A percentile compares a stretch with the other conserved stretches of the same genome.
phyloP scores from a whole-genome alignment of 2,329 filamentous ascomycete genomes.

The Aspergillus costaricaensis region DNA sequence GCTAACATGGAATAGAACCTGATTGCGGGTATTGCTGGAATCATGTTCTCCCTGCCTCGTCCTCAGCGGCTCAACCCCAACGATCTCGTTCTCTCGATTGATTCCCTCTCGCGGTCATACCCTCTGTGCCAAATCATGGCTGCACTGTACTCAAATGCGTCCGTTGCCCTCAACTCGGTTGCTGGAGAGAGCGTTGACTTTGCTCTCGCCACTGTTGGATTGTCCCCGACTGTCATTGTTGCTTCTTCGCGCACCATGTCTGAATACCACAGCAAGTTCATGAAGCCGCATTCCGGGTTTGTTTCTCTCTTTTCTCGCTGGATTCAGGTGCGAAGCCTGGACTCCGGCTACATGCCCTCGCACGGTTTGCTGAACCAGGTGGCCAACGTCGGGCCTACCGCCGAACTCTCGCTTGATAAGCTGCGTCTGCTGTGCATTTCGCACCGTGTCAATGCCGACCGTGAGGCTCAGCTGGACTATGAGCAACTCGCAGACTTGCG shows the following conservation, averaged over 20 bases:
- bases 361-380: slow-evolving; percentile 60
- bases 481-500: slow-evolving; percentile 76
- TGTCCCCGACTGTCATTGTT: slow-evolving; percentile 81
- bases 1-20: slow-evolving; percentile 61
- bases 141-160: slow-evolving; percentile 81
- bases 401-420: slow-evolving; percentile 58
- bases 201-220: slow-evolving; percentile 67
- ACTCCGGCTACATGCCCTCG: slow-evolving; percentile 72
- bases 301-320: slow-evolving; percentile 70
- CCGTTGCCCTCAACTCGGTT: slow-evolving; percentile 85
- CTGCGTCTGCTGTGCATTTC: slow-evolving; percentile 80
- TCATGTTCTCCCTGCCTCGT: slow-evolving; percentile 74
- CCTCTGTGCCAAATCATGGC: slow-evolving; percentile 77
- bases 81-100: slow-evolving; percentile 83
- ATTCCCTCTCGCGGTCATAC: slow-evolving; percentile 77
- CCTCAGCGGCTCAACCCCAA: slow-evolving; percentile 70
- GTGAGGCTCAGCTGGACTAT: slow-evolving; percentile 66
- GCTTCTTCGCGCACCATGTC: slow-evolving; percentile 73
- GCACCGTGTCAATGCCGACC: slow-evolving; percentile 65
- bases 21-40: slow-evolving; percentile 79
- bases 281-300: slow-evolving; percentile 60
- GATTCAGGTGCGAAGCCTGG: slow-evolving; percentile 69
- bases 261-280: slow-evolving; percentile 65
- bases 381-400: slow-evolving; percentile 39
- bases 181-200: slow-evolving; percentile 73